These are phyloP conservation scores for Apiotrichum montevideense DNA, from an alignment of 1,284 basidiomycete species.

Conservation along the genomic window DNA sequence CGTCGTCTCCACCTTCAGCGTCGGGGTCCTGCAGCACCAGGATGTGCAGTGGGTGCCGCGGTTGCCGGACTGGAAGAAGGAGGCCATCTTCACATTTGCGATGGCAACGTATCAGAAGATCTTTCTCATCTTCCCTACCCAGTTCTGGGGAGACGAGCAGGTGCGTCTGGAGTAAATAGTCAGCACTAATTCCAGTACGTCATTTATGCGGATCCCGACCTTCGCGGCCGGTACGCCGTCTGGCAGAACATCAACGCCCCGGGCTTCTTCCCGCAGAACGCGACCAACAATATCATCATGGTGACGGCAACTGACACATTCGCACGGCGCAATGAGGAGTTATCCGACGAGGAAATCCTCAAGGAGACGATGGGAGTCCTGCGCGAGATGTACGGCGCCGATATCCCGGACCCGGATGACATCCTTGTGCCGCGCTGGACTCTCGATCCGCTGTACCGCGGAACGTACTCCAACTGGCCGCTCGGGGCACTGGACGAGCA, in stretches of 20 bases:
- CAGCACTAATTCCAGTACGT: constrained; percentile 50
- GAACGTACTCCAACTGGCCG: constrained; percentile 65
- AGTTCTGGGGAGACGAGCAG: constrained; percentile 65
- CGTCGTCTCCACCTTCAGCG: constrained; percentile 59
- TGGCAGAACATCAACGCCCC: constrained; percentile 64
- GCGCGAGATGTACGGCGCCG: constrained; percentile 54
- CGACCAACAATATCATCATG: constrained; percentile 50
- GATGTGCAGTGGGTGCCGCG: constrained; percentile 56
- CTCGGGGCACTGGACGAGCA: constrained; percentile 22
- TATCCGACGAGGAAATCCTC: constrained; percentile 52
- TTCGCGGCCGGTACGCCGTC: constrained; percentile 60
- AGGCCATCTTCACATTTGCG: constrained; percentile 60
- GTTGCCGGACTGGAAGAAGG: constrained; percentile 59
- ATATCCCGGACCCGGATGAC: constrained; percentile 53
- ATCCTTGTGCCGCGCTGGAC: constrained; percentile 59
- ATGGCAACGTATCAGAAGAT: constrained; percentile 68
- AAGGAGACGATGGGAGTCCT: constrained; percentile 56
- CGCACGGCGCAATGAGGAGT: constrained; percentile 54
- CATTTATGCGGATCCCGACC: constrained; percentile 56
- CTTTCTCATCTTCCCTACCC: constrained; percentile 59
- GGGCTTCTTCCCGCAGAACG: constrained; percentile 54
- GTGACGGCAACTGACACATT: constrained; percentile 57
- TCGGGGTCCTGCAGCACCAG: constrained; percentile 55
- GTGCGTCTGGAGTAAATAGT: constrained; percentile 33
- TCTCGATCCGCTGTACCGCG: constrained; percentile 56